A percentile compares a stretch with the other conserved stretches of the same genome.
These are phyloP conservation scores for Parietaria judaica DNA, from an alignment of 306 rosid genomes.

Conservation along the genomic window DNA sequence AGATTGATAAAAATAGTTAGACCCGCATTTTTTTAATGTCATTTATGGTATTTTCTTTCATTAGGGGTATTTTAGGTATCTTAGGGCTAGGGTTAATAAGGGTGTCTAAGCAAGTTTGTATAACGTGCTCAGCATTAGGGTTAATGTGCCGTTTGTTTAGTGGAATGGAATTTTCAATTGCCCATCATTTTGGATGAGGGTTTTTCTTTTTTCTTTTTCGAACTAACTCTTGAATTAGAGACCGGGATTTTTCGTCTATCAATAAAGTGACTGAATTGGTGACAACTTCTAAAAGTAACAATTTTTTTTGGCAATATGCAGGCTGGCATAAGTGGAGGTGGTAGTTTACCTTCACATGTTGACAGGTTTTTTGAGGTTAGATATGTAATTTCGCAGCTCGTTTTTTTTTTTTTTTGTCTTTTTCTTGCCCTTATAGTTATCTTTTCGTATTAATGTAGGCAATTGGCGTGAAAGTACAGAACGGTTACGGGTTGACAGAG, in stretches of 20 bases:
- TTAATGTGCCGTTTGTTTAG: too few species aligned
- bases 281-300: slow-evolving; percentile 16
- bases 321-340: slow-evolving; percentile 97
- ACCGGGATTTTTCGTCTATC: not conserved
- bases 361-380: slow-evolving; percentile 90
- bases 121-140: too few species aligned
- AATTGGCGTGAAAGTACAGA: slow-evolving; percentile 72
- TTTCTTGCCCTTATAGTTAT: slow-evolving; percentile 6
- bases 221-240: not conserved
- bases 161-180: too few species aligned
- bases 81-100: too few species aligned
- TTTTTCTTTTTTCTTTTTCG: too few species aligned
- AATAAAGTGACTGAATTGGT: slow-evolving; percentile 4
- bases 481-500: slow-evolving; percentile 96
- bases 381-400: slow-evolving; percentile 9
- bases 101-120: too few species aligned
- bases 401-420: not conserved
- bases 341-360: slow-evolving; percentile 67
- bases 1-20: not conserved
- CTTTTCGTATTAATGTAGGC: slow-evolving; percentile 45
- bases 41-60: too few species aligned
- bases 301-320: slow-evolving; percentile 22
- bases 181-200: too few species aligned
- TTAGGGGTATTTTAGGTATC: too few species aligned
- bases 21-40: not conserved